These are phyloP conservation scores for Metschnikowia anglica DNA, from an alignment of 805 yeast species.

Conservation along the genomic window DNA sequence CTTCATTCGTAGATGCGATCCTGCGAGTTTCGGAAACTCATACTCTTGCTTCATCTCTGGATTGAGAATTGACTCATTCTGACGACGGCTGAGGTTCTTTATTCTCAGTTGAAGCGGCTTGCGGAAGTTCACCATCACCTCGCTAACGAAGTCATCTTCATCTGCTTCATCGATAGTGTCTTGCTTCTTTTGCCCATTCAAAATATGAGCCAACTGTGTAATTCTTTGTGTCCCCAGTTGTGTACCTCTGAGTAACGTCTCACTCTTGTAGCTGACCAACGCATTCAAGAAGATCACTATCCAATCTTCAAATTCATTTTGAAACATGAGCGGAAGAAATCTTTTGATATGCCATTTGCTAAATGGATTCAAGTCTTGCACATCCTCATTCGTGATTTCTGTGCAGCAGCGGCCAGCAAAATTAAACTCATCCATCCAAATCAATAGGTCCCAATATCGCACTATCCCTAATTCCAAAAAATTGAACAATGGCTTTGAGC, in stretches of 20 bases:
- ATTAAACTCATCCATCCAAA: constrained; percentile 94
- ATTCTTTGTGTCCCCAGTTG: constrained; percentile 54
- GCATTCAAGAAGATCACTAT: constrained; percentile 70
- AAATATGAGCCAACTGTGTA: constrained; percentile 63
- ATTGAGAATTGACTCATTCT: constrained; percentile 69
- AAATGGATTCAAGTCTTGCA: constrained; percentile 48
- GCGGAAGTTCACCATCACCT: constrained; percentile 57
- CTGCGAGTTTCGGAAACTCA: constrained; percentile 73
- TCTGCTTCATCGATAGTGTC: constrained; percentile 36
- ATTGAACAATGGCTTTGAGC: constrained; percentile 79
- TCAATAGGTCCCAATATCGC: constrained; percentile 86
- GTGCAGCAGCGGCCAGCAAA: constrained; percentile 69
- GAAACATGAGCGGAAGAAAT: constrained; percentile 72
- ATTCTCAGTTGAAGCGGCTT: constrained; percentile 66
- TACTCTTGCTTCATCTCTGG: constrained; percentile 64
- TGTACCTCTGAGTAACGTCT: constrained; percentile 36
- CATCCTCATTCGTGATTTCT: constrained; percentile 44
- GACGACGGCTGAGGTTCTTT: constrained; percentile 62
- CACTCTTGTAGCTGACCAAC: constrained; percentile 54
- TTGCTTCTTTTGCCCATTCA: constrained; percentile 42
- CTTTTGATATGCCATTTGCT: constrained; percentile 77
- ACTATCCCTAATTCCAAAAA: constrained; percentile 72
- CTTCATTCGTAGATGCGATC: constrained; percentile 55
- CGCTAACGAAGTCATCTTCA: constrained; percentile 38
- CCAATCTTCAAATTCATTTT: constrained; percentile 88